A percentile compares a stretch with the other conserved stretches of the same genome.
Evolutionary conservation across 169 alveolate genomes (phyloP).

Genomic region (Plasmodium cynomolgi): DNA sequence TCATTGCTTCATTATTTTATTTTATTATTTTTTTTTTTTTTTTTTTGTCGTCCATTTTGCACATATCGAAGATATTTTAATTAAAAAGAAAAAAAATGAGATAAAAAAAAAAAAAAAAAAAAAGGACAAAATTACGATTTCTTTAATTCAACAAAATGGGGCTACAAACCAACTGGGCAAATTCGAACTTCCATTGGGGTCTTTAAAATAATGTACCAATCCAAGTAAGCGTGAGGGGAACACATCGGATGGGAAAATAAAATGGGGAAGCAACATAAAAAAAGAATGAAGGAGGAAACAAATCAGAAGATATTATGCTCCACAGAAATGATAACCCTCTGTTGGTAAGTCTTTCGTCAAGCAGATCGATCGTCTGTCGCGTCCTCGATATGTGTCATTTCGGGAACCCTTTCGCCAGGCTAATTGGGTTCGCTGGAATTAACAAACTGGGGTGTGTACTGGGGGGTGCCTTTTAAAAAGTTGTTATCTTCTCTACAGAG

Average conservation of each 20-base stretch:
- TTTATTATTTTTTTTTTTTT: neutral
- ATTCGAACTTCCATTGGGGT: neutral
- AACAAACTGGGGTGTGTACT: neutral
- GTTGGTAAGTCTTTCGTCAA: neutral
- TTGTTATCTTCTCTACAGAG: neutral
- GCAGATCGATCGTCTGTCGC: neutral
- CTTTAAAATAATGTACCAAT: neutral
- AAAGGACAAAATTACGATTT: neutral
- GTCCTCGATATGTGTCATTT: too few relatives aligned
- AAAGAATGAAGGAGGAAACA: neutral
- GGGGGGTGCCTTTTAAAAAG: neutral
- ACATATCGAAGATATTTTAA: neutral
- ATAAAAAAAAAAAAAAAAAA: slow-evolving; percentile 6
- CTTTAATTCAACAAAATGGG: neutral
- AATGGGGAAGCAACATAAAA: neutral
- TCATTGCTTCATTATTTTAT: neutral
- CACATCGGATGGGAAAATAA: neutral
- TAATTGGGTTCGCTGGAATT: neutral
- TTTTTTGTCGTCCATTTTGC: neutral
- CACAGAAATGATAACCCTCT: neutral
- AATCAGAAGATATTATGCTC: neutral
- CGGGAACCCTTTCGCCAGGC: neutral
- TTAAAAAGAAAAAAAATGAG: neutral
- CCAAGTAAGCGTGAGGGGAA: neutral
- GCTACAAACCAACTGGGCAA: neutral